Evolutionary conservation across 2,329 filamentous ascomycete genomes (phyloP), one percentile per base, ranked within the genome.

Genomic region (Calonectria leucothoes): DNA sequence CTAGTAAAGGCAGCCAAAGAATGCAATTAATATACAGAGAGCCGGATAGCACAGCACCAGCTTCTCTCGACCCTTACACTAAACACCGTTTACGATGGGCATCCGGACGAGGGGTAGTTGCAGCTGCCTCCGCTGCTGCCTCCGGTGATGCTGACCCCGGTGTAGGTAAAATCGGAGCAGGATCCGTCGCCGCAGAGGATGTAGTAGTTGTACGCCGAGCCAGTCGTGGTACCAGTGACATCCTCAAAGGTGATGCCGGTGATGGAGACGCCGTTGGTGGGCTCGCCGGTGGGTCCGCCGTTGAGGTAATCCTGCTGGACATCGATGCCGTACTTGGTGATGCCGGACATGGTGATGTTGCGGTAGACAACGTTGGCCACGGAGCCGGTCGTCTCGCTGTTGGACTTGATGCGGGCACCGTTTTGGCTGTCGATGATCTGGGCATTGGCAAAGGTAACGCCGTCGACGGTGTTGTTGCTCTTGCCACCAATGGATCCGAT

Each of bases 151-250:
- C 71, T 78, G 66, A 88, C 85, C 48, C 82, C 84, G n/a, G 78
- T 83, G 86, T 87, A 90, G n/a, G 85, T 88, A 86, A 89, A 91
- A 79, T 85, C 82, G 49, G 84, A 83, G 20, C 86, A 88, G 49
- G 82, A 81, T 39, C 65, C 69, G n/a, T 69, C 65, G 10, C 85
- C 89, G 74, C 89, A 91, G 17, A 90, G 85, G 72, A 91, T 87
- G 77, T 89, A 88, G 75, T 89, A 81, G 69, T 87, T 81, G 88
- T 87, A 29, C 81, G 82, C 31, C 5, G 27, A 31, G 1, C 59
- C 52, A 6, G 65, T 72, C 4, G 70, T 66, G 3, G 72, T 74
- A 4, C 87, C 88, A 5, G 78, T 84, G 70, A 89, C 82, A 48
- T 82, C 76, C n/a, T 81, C 76, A 42, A 89, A 77, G 3, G 82